Evolutionary conservation across 805 yeast species (phyloP).

Genomic region (Saccharomycopsis sp.): DNA sequence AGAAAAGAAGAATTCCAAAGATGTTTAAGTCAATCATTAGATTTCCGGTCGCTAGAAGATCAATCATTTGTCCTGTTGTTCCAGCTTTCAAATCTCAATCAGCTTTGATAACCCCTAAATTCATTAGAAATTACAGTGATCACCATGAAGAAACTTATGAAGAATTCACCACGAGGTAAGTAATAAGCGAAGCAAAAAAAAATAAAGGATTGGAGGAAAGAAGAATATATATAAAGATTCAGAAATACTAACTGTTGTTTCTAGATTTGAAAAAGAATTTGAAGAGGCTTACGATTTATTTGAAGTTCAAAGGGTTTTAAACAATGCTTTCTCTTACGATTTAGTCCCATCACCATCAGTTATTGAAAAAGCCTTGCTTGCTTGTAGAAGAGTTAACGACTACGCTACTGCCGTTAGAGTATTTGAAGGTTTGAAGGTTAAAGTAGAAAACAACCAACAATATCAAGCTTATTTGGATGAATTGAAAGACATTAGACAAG

Average conservation of each 20-base stretch:
- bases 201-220: too few species aligned
- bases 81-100: neutral
- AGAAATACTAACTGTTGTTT: neutral
- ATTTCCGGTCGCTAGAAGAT: conserved; percentile 23
- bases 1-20: neutral
- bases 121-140: conserved; percentile 64
- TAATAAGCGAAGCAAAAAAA: too few species aligned
- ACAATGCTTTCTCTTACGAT: conserved; percentile 97
- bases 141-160: conserved; percentile 92
- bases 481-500: conserved; percentile 83
- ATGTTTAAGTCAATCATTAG: conserved; percentile 18
- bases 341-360: conserved; percentile 97
- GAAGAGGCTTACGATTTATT: conserved; percentile 86
- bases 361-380: conserved; percentile 90
- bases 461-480: conserved; percentile 95
- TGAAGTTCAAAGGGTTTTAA: conserved; percentile 87
- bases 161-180: conserved; percentile 80
- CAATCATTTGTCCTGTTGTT: conserved; percentile 11
- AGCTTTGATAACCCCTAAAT: conserved; percentile 6
- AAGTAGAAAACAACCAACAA: conserved; percentile 91
- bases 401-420: conserved; percentile 98
- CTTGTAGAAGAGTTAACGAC: conserved; percentile 98
- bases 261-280: conserved; percentile 87
- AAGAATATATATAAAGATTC: neutral
- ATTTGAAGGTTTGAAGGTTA: conserved; percentile 92